Base-by-base conservation (phyloP, 129 eudicot genomes). In the Silybum marianum region DNA sequence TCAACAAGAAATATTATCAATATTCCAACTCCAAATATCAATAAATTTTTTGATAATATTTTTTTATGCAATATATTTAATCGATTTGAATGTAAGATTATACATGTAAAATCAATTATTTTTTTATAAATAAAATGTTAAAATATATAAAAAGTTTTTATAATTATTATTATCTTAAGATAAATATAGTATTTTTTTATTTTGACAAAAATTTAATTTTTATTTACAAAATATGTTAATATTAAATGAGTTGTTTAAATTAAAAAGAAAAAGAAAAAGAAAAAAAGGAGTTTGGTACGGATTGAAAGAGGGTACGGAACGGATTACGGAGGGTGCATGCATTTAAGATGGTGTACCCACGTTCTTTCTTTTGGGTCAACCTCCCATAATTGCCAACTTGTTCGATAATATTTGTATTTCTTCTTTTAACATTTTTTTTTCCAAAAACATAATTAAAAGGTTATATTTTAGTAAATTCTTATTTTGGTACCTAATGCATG, bases 251-350 rank as follows among this genome's bases (percentile, higher is more conserved):
- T 36, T 60, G 11, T 34, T 60, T 60, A 26, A 26, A 26, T 26
- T 26, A 26, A 26, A 26, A 24, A 66, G 0, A 67, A 32, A 7
- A 63, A 14, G 10, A 3, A 13, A 73, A 44, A 5, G 11, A 22
- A 10, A 68, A 22, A 3, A 36, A 36, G 39, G 73, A 73, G n/a
- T 74, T 81, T 73, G 75, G 79, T 81, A 73, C 48, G 67, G 74
- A 25, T 39, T 63, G 32, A 65, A 78, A 22, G 82, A 44, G 54
- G 70, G 38, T 54, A 42, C 69, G 74, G 79, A 42, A 42, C 54
- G 73, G 79, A 42, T 32, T 81, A 74, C 84, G 84, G 74, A 81
- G 28, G 67, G 79, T 81, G 79, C 74, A 73, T 63, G 74, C 9
- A 63, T 39, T 74, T 18, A 44, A 44, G 75, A 78, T 24, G 74